Evolutionary conservation across 2,329 filamentous ascomycete genomes (phyloP).

Genomic region (Myriosclerotinia duriaeana): DNA sequence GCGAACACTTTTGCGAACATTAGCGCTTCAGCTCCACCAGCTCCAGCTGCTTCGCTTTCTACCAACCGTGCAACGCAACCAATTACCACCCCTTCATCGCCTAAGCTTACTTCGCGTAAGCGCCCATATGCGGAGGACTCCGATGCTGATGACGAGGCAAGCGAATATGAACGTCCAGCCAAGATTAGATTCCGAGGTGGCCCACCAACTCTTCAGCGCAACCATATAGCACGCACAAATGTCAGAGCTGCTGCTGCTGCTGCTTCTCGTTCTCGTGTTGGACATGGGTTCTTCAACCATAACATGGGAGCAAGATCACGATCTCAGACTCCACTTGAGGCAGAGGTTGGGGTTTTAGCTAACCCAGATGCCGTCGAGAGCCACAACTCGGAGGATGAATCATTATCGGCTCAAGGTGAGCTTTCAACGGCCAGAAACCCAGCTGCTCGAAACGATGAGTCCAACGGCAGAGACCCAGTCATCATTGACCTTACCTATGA

Average conservation of each 20-base stretch:
- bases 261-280: neutral
- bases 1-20: neutral
- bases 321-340: neutral
- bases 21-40: too few species aligned
- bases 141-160: neutral
- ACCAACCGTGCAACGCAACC: neutral
- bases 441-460: neutral
- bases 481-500: neutral
- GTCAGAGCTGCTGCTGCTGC: neutral
- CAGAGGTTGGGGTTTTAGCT: neutral
- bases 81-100: neutral
- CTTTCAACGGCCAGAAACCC: too few species aligned
- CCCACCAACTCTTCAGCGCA: neutral
- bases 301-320: neutral
- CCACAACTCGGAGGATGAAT: neutral
- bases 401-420: neutral
- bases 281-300: neutral
- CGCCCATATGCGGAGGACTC: neutral
- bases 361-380: neutral
- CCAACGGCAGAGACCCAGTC: too few species aligned
- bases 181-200: neutral
- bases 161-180: neutral
- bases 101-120: neutral
- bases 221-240: too few species aligned
- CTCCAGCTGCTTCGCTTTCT: neutral